Base-by-base conservation (phyloP, 2,329 filamentous ascomycete genomes). In the Penicillium sp. region DNA sequence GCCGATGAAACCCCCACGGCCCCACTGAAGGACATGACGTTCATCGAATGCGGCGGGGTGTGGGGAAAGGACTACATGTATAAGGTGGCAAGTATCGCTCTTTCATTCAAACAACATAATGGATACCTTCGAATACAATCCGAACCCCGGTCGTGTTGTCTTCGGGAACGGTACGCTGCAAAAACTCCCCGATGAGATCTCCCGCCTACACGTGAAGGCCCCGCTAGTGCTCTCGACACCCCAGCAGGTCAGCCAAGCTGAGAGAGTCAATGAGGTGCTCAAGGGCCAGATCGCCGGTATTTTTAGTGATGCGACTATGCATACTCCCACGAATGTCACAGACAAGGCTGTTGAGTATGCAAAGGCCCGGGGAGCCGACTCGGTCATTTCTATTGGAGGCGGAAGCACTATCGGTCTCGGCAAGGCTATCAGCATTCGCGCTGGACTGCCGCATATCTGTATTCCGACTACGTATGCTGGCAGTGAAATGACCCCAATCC, bases 401-500 rank as follows among this genome's bases (percentile, higher is more conserved):
- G 83, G 84, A 29, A 85, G 82, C 52, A 85, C 84, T 0, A 83
- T 83, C 50, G 85, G 85, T 0, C 72, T 88, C n/a, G 82, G 83
- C 5, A 85, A 85, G 62, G 82, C 82, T 2, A 78, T 85, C 57
- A 78, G 77, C 45, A 72, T 81, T 46, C 76, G 80, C 40, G 83
- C 81, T 34, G 77, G 76, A 0, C 72, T 85, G 34, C 81, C 81
- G 20, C 82, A 85, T 64, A 79, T 85, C 42, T 84, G 81, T 62
- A 81, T 86, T 47, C 82, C 83, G n/a, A 85, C 83, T 2, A 85
- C 83, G 0, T 86, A 85, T 65, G 80, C 83, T 5, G 82, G 82
- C 4, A 83, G 81, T 58, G 85, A 88, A 66, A 85, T 88, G 79
- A 87, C 85, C 3, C 82, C 85, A 0, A 85, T 87, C 45, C 71